Evolutionary conservation across 257 asterid genomes (phyloP).

Genomic region (Ilex aquifolium): DNA sequence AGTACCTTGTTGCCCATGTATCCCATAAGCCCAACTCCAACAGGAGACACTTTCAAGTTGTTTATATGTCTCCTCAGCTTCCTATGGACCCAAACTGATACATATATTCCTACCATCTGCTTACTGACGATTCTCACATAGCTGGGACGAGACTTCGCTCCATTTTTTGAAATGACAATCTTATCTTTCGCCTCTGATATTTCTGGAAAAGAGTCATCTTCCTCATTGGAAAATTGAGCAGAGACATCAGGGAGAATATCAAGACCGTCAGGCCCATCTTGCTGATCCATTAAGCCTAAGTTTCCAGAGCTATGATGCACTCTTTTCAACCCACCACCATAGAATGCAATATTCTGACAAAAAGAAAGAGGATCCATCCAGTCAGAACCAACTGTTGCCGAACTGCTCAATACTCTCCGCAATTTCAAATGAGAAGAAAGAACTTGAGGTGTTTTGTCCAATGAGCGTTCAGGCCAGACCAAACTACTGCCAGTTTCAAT

Average conservation of each 20-base stretch:
- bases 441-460: slow-evolving; percentile 53
- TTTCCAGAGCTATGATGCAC: slow-evolving; percentile 63
- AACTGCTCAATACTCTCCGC: slow-evolving; percentile 62
- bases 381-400: slow-evolving; percentile 44
- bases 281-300: slow-evolving; percentile 43
- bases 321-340: slow-evolving; percentile 40
- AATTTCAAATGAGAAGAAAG: slow-evolving; percentile 43
- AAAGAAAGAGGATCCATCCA: slow-evolving; percentile 18
- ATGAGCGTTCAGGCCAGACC: slow-evolving; percentile 86
- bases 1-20: slow-evolving; percentile 94
- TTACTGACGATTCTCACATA: slow-evolving; percentile 83
- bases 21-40: slow-evolving; percentile 96
- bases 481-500: slow-evolving; percentile 29
- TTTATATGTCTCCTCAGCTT: slow-evolving; percentile 77
- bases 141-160: slow-evolving; percentile 29
- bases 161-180: slow-evolving; percentile 9
- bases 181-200: slow-evolving; percentile 21
- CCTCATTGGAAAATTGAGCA: slow-evolving; percentile 45
- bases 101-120: slow-evolving; percentile 98
- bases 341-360: slow-evolving; percentile 17
- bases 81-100: slow-evolving; percentile 80
- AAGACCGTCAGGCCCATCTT: slow-evolving; percentile 36
- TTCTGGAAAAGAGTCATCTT: slow-evolving; percentile 43
- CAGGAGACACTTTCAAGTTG: slow-evolving; percentile 84
- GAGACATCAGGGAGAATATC: slow-evolving; percentile 42